Evolutionary conservation across 2,329 filamentous ascomycete genomes (phyloP), one percentile per base, ranked within the genome.

Genomic region (Sporothrix variecibatus): DNA sequence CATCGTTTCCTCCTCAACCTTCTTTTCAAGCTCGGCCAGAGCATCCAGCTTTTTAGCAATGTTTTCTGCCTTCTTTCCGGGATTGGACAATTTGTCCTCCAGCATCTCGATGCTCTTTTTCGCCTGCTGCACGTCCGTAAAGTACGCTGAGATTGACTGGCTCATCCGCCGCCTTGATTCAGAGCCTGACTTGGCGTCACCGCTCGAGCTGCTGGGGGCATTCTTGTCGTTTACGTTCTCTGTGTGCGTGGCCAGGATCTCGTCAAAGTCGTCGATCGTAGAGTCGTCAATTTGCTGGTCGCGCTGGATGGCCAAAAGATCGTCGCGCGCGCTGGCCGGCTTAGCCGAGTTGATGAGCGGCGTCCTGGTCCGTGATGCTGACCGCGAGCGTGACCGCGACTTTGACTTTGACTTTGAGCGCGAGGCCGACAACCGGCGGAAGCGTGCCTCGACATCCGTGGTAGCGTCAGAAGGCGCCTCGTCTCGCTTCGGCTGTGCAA

Each of bases 91-190:
- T 73, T 85, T 84, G 75, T 85, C 84, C 78, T 90, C 87, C 7
- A 91, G 82, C 11, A 87, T 84, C 78, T 89, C 87, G 70, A 91
- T 90, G 12, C 89, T 88, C 72, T 86, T 84, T 76, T 87, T 88
- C 26, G 87, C 87, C 17, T 84, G 86, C 56, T 85, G 87, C 43
- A 91, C 88, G 26, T 85, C 85, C 40, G 84, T 80, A 5, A 89
- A 81, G 3, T 86, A 87, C 20, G 85, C 86, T 74, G 84, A 82
- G n/a, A 91, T 81, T 0, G 84, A 82, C 76, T 86, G 86, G 77
- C 82, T 86, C 84, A 90, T 88, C 72, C 86, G 84, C 68, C 84
- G 46, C 28, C 68, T 75, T 20, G 74, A 78, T 46, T 79, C 77
- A 38, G 78, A 77, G 15, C 80, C 77, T 51, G 80, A 78, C 65